These are phyloP conservation scores for Staphylotrichum tortipilum DNA, from an alignment of 495 filamentous ascomycete genomes.

Conservation along the genomic window DNA sequence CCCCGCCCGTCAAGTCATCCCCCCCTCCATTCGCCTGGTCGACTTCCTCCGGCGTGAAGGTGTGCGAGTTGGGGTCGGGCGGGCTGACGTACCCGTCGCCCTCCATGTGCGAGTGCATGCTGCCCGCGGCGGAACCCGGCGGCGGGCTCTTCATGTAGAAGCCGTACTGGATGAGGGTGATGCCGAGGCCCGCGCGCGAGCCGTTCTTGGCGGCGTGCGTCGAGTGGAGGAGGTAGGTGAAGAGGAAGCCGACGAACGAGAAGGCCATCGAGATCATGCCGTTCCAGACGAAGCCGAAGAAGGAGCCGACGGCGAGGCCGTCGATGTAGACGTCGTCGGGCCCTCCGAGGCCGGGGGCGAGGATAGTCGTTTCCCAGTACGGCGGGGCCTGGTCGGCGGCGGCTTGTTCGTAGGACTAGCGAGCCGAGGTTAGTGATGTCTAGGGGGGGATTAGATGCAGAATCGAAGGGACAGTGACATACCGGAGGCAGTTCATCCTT, in stretches of 20 bases:
- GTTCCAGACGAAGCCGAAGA: conserved; percentile 97
- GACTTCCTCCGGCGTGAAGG: conserved; percentile 70
- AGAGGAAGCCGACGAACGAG: conserved; percentile 89
- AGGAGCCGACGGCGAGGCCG: conserved; percentile 86
- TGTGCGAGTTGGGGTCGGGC: conserved; percentile 79
- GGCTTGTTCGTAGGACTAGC: conserved; percentile 93
- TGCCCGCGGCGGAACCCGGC: conserved; percentile 26
- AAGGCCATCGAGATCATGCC: conserved; percentile 99
- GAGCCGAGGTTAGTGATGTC: no score
- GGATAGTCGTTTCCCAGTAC: conserved; percentile 98
- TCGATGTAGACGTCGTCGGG: conserved; percentile 93
- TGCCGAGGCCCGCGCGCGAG: conserved; percentile 84
- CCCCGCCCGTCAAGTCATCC: conserved; percentile 46
- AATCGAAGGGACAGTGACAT: conserved; percentile 32
- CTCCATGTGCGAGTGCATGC: conserved; percentile 40
- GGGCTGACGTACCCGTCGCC: conserved; percentile 53
- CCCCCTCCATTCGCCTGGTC: conserved; percentile 21
- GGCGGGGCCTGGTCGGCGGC: conserved; percentile 93
- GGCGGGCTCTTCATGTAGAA: conserved; percentile 70
- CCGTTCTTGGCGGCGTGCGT: conserved; percentile 98
- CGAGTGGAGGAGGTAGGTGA: conserved; percentile 96
- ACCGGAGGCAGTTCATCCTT: conserved; percentile 89
- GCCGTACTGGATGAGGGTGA: conserved; percentile 92
- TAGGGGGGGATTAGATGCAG: no score
- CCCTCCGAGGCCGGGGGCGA: conserved; percentile 74